Evolutionary conservation across 2,329 filamentous ascomycete species (phyloP).

Genomic region (Penicillium palitans): DNA sequence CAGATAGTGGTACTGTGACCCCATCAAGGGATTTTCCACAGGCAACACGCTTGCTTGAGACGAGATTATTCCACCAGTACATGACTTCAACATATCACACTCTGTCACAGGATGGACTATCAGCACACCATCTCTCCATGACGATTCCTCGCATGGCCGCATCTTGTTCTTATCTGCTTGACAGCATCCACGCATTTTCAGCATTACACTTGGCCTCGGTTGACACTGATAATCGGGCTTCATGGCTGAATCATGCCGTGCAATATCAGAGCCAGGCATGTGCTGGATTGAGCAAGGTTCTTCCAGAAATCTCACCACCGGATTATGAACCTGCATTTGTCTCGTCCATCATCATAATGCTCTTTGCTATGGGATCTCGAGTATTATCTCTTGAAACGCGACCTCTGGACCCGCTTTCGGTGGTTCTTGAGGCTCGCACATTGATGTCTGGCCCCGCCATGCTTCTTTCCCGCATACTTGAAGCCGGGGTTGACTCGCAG

Average conservation of each 20-base stretch:
- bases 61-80: slow-evolving; percentile 42
- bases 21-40: slow-evolving; percentile 16
- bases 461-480: slow-evolving; percentile 29
- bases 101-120: slow-evolving; percentile 32
- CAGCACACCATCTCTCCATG: slow-evolving; percentile 37
- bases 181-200: slow-evolving; percentile 46
- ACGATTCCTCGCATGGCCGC: slow-evolving; percentile 41
- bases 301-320: slow-evolving; percentile 40
- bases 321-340: slow-evolving; percentile 47
- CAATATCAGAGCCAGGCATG: slow-evolving; percentile 41
- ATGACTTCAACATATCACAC: slow-evolving; percentile 39
- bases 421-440: slow-evolving; percentile 32
- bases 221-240: slow-evolving; percentile 32
- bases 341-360: slow-evolving; percentile 43
- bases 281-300: slow-evolving; percentile 35
- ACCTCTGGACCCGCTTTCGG: slow-evolving; percentile 28
- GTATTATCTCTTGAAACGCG: slow-evolving; percentile 29
- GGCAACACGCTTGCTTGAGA: slow-evolving; percentile 35
- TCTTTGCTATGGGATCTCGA: slow-evolving; percentile 37
- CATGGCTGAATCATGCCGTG: slow-evolving; percentile 38
- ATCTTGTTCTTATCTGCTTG: slow-evolving; percentile 46
- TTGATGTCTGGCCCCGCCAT: slow-evolving; percentile 34
- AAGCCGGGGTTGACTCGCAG: slow-evolving; percentile 25
- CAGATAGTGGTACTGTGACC: slow-evolving; percentile 13
- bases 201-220: slow-evolving; percentile 47